Base-by-base conservation (phyloP, 2,329 filamentous ascomycete species). In the Daldinia eschscholtzii region DNA sequence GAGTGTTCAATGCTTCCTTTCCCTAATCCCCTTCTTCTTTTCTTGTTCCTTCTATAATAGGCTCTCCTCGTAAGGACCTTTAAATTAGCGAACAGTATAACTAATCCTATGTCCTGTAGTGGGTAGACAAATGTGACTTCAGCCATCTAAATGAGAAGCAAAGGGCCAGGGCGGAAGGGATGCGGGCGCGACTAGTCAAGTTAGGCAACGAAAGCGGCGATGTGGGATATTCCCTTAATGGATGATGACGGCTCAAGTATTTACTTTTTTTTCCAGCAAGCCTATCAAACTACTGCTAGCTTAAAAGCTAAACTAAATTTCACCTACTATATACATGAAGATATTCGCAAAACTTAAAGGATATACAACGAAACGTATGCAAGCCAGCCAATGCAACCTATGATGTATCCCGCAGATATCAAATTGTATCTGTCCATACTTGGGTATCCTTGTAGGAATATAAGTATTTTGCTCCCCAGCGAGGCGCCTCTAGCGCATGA, bases 191-290 rank as follows among this genome's bases (percentile, higher is more conserved):
- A 57, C 79, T 93, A 66, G 83, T 92, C 42, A 83, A 83, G 69
- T 80, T 93, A 84, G 91, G 91, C 13, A 81, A 79, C 64, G 85
- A 85, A 73, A 87, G 84, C 74, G 86, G 85, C 23, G 83, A 89
- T 71, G 87, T 92, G 37, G 91, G 89, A 18, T 93, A 84, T 76
- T 90, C 88, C 23, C 82, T 89, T 67, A 78, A 85, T 68, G 89
- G 86, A 18, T 89, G 77, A 81, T 57, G 33, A 48, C 26, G n/a
- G 35, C 20, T 20, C 44, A 44, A 26, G 26, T 41, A 28, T n/a
- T 28, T 30, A 46, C 20, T 23, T 23, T 23, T 23, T 23, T 44
- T 48, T 13, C 12, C 37, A 13, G 15, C 30, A 42, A 33, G 35
- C 18, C 13, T 37, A 61, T 33, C 60, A 61, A 23, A 57, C 23